A percentile compares a stretch with the other conserved stretches of the same genome.
phyloP scores from a whole-genome alignment of 805 yeast genomes.

The Novakomyces olei region DNA sequence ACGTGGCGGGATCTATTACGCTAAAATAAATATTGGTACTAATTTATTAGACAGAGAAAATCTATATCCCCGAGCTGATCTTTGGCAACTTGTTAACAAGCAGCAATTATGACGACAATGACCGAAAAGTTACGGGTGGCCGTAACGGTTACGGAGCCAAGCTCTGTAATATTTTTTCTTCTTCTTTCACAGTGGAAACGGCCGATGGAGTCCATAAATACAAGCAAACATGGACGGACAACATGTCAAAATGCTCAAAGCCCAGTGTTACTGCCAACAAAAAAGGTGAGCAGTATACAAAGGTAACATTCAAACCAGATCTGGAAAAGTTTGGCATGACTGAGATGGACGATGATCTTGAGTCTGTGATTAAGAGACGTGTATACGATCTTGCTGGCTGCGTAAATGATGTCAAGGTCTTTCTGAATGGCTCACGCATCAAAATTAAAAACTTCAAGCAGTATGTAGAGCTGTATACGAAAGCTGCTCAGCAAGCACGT shows the following conservation, averaged over 20 bases:
- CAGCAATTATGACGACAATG: conserved; percentile 84
- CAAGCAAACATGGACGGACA: conserved; percentile 65
- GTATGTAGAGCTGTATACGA: conserved; percentile 75
- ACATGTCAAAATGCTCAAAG: conserved; percentile 58
- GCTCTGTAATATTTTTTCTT: conserved; percentile 83
- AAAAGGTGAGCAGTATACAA: conserved; percentile 50
- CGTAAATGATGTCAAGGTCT: conserved; percentile 58
- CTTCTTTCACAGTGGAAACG: conserved; percentile 68
- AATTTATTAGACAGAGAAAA: conserved; percentile 67
- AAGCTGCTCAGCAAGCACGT: conserved; percentile 28
- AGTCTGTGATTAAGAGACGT: conserved; percentile 74
- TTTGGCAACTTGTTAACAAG: conserved; percentile 90
- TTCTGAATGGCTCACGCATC: conserved; percentile 50
- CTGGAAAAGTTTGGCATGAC: conserved; percentile 66
- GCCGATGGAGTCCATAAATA: conserved; percentile 59
- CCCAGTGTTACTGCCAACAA: conserved; percentile 46
- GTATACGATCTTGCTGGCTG: conserved; percentile 92
- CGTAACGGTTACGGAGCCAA: conserved; percentile 97
- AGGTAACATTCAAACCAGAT: conserved; percentile 75
- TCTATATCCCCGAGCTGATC: conserved; percentile 86
- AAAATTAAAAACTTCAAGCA: conserved; percentile 56
- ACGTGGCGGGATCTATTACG: neutral
- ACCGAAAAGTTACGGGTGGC: conserved; percentile 94
- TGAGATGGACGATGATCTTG: conserved; percentile 55
- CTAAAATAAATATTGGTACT: conserved; percentile 11